Evolutionary conservation across 1,284 basidiomycete species (phyloP).

Genomic region (Apiotrichum brassicae): DNA sequence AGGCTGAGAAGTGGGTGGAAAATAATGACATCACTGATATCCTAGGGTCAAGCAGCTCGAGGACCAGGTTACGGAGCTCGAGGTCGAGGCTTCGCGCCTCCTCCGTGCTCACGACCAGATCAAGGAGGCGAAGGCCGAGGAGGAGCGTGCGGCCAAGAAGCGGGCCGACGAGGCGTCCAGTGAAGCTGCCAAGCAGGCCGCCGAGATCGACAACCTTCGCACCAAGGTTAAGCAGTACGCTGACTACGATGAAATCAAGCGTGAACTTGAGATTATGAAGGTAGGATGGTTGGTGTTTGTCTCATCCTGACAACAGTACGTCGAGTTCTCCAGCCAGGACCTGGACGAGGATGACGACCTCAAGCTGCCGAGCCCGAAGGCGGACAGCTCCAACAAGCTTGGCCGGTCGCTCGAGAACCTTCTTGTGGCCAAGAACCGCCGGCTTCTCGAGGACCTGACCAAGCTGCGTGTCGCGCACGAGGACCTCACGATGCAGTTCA

Average conservation of each 20-base stretch:
- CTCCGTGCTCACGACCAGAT: slow-evolving; percentile 64
- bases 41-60: slow-evolving; percentile 65
- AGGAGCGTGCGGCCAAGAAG: slow-evolving; percentile 53
- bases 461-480: slow-evolving; percentile 75
- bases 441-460: slow-evolving; percentile 88
- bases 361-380: slow-evolving; percentile 77
- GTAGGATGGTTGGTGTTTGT: slow-evolving; percentile 73
- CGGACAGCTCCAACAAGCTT: slow-evolving; percentile 65
- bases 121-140: slow-evolving; percentile 55
- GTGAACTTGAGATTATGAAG: slow-evolving; percentile 95
- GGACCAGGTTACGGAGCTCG: slow-evolving; percentile 62
- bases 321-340: slow-evolving; percentile 83
- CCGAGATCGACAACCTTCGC: slow-evolving; percentile 63
- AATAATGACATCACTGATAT: not conserved
- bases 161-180: slow-evolving; percentile 58
- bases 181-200: slow-evolving; percentile 56
- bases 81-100: slow-evolving; percentile 64
- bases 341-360: slow-evolving; percentile 59
- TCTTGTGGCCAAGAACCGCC: slow-evolving; percentile 87
- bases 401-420: slow-evolving; percentile 82
- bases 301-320: slow-evolving; percentile 58
- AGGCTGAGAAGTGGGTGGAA: slow-evolving; percentile 60
- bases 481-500: slow-evolving; percentile 66
- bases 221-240: slow-evolving; percentile 62
- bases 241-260: slow-evolving; percentile 93